Percentiles rank a stretch among this genome's conserved stretches.
Conservation (phyloP, 2,329 filamentous ascomycete genomes). For the Fusarium cicatricum region DNA sequence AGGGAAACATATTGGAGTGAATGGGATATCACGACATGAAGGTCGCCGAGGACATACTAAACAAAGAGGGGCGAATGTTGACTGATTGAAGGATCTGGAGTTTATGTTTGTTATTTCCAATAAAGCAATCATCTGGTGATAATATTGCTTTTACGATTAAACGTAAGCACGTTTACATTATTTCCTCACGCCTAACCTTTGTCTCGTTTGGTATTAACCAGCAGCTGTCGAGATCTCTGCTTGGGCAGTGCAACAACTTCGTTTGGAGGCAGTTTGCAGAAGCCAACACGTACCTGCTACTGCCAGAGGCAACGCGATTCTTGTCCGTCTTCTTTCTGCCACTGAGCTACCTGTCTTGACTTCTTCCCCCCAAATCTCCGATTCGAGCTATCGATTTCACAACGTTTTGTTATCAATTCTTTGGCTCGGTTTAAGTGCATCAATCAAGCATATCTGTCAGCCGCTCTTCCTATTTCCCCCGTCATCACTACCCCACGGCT, state of each 20-base stretch:
- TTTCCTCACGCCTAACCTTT: not conserved
- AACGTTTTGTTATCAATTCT: not conserved
- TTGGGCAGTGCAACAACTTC: no score
- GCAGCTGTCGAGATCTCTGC: not conserved
- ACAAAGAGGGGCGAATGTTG: not conserved
- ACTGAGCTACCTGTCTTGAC: no score
- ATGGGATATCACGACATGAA: not conserved
- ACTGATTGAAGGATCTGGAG: not conserved
- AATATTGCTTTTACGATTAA: no score
- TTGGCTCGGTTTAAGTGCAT: not conserved
- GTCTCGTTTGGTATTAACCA: no score
- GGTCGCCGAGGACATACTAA: not conserved
- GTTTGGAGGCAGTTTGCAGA: no score
- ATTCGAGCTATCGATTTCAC: not conserved
- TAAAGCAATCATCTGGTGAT: no score
- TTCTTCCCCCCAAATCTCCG: no score
- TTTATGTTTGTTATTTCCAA: no score
- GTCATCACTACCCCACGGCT: not conserved
- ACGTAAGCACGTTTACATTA: not conserved
- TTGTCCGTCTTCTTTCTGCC: no score
- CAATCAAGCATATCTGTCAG: not conserved
- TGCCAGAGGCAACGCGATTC: no score
- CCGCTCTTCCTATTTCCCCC: not conserved
- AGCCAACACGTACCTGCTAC: no score
- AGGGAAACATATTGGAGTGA: conserved; percentile 3